phyloP scores from a whole-genome alignment of 208 protist genomes.

The Trypanosoma scelopori region DNA sequence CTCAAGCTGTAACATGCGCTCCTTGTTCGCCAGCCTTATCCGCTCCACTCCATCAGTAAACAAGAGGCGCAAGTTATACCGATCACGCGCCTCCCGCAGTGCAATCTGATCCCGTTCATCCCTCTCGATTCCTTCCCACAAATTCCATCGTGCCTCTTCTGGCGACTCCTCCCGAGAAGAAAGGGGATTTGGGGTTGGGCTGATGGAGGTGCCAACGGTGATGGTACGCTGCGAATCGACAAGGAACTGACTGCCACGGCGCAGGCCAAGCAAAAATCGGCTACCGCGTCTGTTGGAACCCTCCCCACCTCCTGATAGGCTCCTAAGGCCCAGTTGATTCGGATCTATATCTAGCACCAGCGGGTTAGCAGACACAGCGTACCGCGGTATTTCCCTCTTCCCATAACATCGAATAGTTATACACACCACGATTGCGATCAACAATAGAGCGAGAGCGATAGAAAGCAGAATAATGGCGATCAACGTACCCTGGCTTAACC shows the following conservation, averaged over 20 bases:
- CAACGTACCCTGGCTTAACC: constrained; percentile 33
- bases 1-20: constrained; percentile 36
- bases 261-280: neutral
- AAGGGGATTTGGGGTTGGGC: neutral
- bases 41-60: constrained; percentile 48
- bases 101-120: constrained; percentile 60
- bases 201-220: no score
- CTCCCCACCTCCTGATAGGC: neutral
- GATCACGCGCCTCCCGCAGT: constrained; percentile 62
- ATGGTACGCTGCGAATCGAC: neutral
- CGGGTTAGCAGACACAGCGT: neutral
- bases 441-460: constrained; percentile 32
- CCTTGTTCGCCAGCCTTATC: constrained; percentile 46
- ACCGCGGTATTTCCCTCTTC: constrained; percentile 10
- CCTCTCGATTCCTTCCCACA: constrained; percentile 47
- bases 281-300: neutral
- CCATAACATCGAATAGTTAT: constrained; percentile 48
- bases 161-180: neutral
- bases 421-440: constrained; percentile 39
- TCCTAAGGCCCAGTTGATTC: neutral
- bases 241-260: neutral
- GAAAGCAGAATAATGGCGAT: constrained; percentile 40
- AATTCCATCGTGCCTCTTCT: neutral
- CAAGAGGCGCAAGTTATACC: constrained; percentile 57
- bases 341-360: neutral